Base-by-base conservation (phyloP, 495 filamentous ascomycete genomes). In the Mytilinidion resinicola region DNA sequence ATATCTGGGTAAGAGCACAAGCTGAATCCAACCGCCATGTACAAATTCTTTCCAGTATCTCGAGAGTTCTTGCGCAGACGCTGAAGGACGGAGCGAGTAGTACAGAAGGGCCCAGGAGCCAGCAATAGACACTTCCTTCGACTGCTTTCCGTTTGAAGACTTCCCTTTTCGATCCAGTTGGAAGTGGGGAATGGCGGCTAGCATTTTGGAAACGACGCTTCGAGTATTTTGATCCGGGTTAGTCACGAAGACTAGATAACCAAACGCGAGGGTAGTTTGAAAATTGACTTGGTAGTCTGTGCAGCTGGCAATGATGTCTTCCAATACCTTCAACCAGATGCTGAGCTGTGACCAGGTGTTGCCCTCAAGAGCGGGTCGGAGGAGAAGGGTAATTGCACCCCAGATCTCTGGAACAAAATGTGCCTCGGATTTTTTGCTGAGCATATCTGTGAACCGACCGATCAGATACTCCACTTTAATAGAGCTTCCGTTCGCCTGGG, bases 341-440 rank as follows among this genome's bases (percentile, higher is more conserved):
- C 76, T 79, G 56, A 88, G 81, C 66, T 82, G 82, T 51, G 85
- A 79, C 90, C 89, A 96, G 57, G 80, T 75, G 34, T 89, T 82
- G 14, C 91, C 66, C 20, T 53, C 33, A 38, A 73, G 73, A 56
- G 81, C 81, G 52, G 77, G 79, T 46, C 86, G 81, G 34, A 95
- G 76, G 19, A 96, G 80, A 3, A 96, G 77, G 9, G 92, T 77
- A 4, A 93, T 77, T 19, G 88, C 78, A 49, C 85, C 88, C 92
- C 92, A 98, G 34, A 96, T 87, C 53, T 89, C 85, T 6, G 93
- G 90, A n/a, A 93, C 89, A 56, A 82, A 78, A 0, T 77, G 67
- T 20, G 77, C 76, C 9, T 81, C 82, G n/a, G 85, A 78, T 43
- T 84, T 80, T 41, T 82, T 78, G 21, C 78, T 76, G 39, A 87